Evolutionary conservation across 805 yeast species (phyloP).

Genomic region (Citeromyces matritensis): DNA sequence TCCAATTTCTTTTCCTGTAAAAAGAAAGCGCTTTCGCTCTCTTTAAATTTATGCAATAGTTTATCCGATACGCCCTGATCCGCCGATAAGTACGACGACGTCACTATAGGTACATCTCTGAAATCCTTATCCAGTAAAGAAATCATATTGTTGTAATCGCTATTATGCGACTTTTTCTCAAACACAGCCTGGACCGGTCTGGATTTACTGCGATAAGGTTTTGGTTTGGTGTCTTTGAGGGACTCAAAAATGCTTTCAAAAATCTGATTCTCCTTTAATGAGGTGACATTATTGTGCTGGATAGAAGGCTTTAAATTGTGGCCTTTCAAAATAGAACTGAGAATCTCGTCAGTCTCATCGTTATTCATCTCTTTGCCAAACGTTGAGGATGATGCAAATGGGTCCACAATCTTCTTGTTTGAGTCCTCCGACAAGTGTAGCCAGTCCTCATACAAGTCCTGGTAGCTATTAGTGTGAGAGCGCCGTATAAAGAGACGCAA

Average conservation of each 20-base stretch:
- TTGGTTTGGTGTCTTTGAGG: background rate
- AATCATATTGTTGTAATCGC: slow-evolving; percentile 1
- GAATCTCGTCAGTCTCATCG: background rate
- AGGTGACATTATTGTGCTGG: background rate
- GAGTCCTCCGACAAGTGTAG: background rate
- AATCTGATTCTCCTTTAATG: no score
- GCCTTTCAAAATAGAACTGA: background rate
- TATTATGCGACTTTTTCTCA: background rate
- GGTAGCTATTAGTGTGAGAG: background rate
- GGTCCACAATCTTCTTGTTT: background rate
- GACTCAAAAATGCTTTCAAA: background rate
- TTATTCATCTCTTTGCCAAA: background rate
- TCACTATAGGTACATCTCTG: slow-evolving; percentile 1
- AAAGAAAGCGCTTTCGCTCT: background rate
- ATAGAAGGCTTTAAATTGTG: background rate
- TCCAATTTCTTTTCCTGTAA: background rate
- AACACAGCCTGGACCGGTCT: background rate
- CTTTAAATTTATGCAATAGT: background rate
- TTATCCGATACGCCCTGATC: background rate
- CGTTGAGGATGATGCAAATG: background rate
- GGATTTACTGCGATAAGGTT: background rate
- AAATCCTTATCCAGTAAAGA: slow-evolving; percentile 1
- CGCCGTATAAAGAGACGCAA: no score
- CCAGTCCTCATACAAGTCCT: background rate
- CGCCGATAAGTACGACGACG: background rate